phyloP scores from a whole-genome alignment of 192 early-diverging fungal species.

The Pilobolus umbonatus region DNA sequence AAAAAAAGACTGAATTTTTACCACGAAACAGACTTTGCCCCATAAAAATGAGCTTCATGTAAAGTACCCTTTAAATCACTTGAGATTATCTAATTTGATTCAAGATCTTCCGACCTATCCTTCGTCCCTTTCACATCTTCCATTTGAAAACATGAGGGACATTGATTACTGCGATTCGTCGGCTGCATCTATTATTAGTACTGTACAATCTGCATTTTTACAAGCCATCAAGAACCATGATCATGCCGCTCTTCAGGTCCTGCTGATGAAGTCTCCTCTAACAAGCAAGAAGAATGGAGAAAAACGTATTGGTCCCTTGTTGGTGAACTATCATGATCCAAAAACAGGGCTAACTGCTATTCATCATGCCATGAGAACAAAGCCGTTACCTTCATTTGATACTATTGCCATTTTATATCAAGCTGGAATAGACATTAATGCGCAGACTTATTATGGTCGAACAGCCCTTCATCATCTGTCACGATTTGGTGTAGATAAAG shows the following conservation, averaged over 20 bases:
- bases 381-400: slow-evolving; percentile 50
- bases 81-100: slow-evolving; percentile 43
- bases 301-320: slow-evolving; percentile 2
- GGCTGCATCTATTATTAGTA: slow-evolving; percentile 27
- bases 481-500: slow-evolving; percentile 39
- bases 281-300: background rate
- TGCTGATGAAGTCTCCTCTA: slow-evolving; percentile 32
- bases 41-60: background rate
- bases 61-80: slow-evolving; percentile 43
- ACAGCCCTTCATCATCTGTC: slow-evolving; percentile 49
- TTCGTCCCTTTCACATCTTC: slow-evolving; percentile 32
- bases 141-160: slow-evolving; percentile 22
- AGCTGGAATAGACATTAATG: slow-evolving; percentile 51
- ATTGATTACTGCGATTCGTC: slow-evolving; percentile 22
- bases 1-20: background rate
- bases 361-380: slow-evolving; percentile 53
- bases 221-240: slow-evolving; percentile 58
- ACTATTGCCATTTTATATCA: slow-evolving; percentile 47
- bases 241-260: slow-evolving; percentile 43
- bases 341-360: slow-evolving; percentile 56
- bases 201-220: slow-evolving; percentile 43
- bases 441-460: slow-evolving; percentile 46
- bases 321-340: slow-evolving; percentile 46
- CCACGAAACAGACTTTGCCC: background rate
- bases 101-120: slow-evolving; percentile 29